phyloP scores from a whole-genome alignment of 2,329 filamentous ascomycete genomes.

The Plenodomus tracheiphilus region DNA sequence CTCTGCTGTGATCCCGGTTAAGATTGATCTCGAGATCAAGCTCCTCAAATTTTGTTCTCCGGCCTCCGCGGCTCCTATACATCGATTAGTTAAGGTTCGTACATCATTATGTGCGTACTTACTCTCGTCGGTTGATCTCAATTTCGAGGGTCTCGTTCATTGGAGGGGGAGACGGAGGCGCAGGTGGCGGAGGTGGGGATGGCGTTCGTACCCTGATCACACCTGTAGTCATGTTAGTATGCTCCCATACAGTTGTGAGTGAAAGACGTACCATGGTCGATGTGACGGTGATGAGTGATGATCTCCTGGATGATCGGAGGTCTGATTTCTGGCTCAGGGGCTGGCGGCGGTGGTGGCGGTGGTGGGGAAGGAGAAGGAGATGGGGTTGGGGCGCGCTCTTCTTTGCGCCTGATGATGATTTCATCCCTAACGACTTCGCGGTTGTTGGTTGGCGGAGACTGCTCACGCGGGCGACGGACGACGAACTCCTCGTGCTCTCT shows the following conservation, averaged over 20 bases:
- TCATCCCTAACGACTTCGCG: slow-evolving; percentile 44
- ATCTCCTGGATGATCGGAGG: slow-evolving; percentile 86
- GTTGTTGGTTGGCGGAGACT: slow-evolving; percentile 37
- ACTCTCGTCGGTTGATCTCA: slow-evolving; percentile 57
- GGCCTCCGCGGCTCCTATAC: slow-evolving; percentile 47
- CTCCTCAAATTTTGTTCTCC: slow-evolving; percentile 59
- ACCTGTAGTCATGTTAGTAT: slow-evolving; percentile 32
- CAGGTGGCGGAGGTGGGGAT: slow-evolving; percentile 52
- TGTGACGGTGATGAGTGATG: slow-evolving; percentile 84
- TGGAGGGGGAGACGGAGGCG: slow-evolving; percentile 49
- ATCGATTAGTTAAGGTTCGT: slow-evolving; percentile 4
- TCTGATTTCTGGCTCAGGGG: slow-evolving; percentile 68
- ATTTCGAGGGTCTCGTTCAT: slow-evolving; percentile 60
- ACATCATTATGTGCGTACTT: slow-evolving; percentile 20
- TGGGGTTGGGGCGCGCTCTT: slow-evolving; percentile 55
- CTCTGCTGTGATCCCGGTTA: slow-evolving; percentile 53
- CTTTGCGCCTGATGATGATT: slow-evolving; percentile 51
- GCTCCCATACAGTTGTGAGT: neutral
- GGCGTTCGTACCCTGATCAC: slow-evolving; percentile 53
- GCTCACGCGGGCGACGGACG: slow-evolving; percentile 43
- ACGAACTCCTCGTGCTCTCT: slow-evolving; percentile 48
- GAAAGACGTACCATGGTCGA: slow-evolving; percentile 73
- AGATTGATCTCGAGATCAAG: slow-evolving; percentile 68
- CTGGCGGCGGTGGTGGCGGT: slow-evolving; percentile 51
- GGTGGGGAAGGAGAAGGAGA: slow-evolving; percentile 55